phyloP scores from a whole-genome alignment of 805 yeast genomes.

The Kodamaea nitidulidarum region DNA sequence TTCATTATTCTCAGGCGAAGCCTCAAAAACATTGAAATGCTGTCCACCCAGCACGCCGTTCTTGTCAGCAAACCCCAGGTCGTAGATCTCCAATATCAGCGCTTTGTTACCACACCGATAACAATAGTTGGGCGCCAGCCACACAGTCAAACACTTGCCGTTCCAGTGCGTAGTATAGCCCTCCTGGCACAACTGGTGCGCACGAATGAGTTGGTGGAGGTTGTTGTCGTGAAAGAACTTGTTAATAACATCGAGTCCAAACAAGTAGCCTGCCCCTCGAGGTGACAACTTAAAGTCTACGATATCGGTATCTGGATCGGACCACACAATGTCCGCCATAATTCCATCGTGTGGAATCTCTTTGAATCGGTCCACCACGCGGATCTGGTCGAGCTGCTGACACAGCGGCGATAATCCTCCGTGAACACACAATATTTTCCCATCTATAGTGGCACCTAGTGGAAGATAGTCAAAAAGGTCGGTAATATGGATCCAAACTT shows the following conservation, averaged over 20 bases:
- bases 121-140: slow-evolving; percentile 99
- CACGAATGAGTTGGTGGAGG: slow-evolving; percentile 79
- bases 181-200: slow-evolving; percentile 95
- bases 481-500: slow-evolving; percentile 86
- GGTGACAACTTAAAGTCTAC: slow-evolving; percentile 84
- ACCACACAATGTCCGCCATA: slow-evolving; percentile 98
- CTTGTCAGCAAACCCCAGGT: slow-evolving; percentile 40
- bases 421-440: slow-evolving; percentile 88
- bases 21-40: slow-evolving; percentile 90
- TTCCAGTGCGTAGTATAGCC: slow-evolving; percentile 91
- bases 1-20: slow-evolving; percentile 87
- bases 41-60: slow-evolving; percentile 41
- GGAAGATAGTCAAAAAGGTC: slow-evolving; percentile 91
- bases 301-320: slow-evolving; percentile 87
- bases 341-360: slow-evolving; percentile 99
- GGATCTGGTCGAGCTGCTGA: slow-evolving; percentile 88
- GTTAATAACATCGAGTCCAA: slow-evolving; percentile 87
- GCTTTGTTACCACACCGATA: slow-evolving; percentile 97
- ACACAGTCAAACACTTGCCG: slow-evolving; percentile 89
- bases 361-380: slow-evolving; percentile 82
- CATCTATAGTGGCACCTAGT: slow-evolving; percentile 84
- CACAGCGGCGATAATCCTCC: slow-evolving; percentile 96
- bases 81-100: slow-evolving; percentile 81
- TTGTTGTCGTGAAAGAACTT: slow-evolving; percentile 76
- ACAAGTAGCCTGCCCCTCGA: slow-evolving; percentile 96